phyloP scores from a whole-genome alignment of 176 grass and related monocot genomes.

The Eragrostis curvula region DNA sequence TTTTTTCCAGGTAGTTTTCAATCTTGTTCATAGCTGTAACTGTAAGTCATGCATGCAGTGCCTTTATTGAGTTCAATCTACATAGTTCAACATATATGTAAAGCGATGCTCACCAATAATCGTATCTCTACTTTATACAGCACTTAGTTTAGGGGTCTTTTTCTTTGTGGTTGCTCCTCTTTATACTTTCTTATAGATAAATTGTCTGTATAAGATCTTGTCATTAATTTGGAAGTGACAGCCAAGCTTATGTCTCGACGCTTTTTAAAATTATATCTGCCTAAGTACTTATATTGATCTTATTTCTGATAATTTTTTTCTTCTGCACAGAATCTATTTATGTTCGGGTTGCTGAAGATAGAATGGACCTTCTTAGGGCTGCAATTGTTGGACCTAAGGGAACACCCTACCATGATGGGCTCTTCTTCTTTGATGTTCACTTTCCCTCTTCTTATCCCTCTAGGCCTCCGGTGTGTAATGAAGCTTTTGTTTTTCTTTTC shows the following conservation, averaged over 20 bases:
- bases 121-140: not conserved
- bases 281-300: not conserved
- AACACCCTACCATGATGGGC: conserved; percentile 90
- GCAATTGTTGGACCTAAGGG: conserved; percentile 79
- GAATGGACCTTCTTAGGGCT: conserved; percentile 94
- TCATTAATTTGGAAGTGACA: not conserved
- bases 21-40: not conserved
- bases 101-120: not conserved
- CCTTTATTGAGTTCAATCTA: not conserved
- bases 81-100: not conserved
- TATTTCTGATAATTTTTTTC: conserved; percentile 31
- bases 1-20: not conserved
- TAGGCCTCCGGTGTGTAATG: conserved; percentile 63
- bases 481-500: not conserved
- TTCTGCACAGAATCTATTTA: conserved; percentile 62
- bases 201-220: not conserved
- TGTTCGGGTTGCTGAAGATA: conserved; percentile 85
- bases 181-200: not conserved
- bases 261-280: too few relatives aligned
- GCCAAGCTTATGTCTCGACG: not conserved
- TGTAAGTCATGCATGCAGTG: too few relatives aligned
- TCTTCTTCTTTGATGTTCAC: conserved; percentile 92
- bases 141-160: not conserved
- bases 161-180: not conserved
- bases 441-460: conserved; percentile 65